phyloP scores from a whole-genome alignment of 768 basidiomycete species.

The Hericium alpestre region DNA sequence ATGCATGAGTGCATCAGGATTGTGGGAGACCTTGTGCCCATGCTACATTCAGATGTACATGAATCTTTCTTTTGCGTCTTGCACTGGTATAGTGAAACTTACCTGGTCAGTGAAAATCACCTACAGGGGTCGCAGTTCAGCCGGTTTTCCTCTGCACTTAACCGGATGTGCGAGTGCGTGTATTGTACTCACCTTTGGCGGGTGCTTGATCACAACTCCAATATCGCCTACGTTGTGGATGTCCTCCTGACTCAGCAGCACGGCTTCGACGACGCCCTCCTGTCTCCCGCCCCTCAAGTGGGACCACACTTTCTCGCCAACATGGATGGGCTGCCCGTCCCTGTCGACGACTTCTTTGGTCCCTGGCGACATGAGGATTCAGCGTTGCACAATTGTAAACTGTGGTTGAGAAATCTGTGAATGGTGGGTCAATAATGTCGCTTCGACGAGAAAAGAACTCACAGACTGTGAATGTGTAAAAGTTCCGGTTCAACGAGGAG shows the following conservation, averaged over 20 bases:
- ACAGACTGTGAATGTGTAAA: too few species aligned
- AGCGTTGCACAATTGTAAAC: too few species aligned
- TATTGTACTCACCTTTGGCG: neutral
- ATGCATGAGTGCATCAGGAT: neutral
- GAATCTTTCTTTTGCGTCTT: neutral
- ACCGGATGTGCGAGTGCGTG: neutral
- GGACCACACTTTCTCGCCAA: neutral
- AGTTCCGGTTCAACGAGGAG: too few species aligned
- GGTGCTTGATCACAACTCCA: neutral
- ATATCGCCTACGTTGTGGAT: neutral
- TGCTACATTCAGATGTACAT: neutral
- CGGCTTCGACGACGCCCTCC: neutral
- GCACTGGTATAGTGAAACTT: neutral
- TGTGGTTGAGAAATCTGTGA: too few species aligned
- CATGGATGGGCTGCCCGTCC: neutral
- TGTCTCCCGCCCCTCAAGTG: neutral
- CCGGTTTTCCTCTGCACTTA: neutral
- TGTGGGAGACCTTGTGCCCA: slow-evolving; percentile 2
- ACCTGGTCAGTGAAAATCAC: slow-evolving; percentile 1
- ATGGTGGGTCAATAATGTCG: too few species aligned
- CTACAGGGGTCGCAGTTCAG: neutral
- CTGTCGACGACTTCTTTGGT: neutral
- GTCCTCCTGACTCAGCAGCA: neutral
- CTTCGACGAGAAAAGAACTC: too few species aligned
- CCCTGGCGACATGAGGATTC: too few species aligned